Base-by-base conservation (phyloP, 768 basidiomycete species). In the Collybia sordida region DNA sequence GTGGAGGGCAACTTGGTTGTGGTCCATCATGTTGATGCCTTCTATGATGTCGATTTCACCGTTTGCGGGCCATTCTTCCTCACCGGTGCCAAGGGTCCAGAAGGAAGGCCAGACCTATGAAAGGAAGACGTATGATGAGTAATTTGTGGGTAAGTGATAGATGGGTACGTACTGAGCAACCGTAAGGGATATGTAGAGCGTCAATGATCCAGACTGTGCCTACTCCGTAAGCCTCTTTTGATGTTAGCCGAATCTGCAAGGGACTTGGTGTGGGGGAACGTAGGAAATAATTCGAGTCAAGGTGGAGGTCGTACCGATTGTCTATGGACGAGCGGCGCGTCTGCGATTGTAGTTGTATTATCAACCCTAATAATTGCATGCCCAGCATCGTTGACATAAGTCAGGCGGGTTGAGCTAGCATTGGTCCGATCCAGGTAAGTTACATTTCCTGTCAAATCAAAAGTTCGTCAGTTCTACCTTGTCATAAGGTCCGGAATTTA, bases 321-420 rank as follows among this genome's bases (percentile, higher is more conserved):
- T 36, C 89, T 71, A 52, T 81, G 75, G 17, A 70, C 61, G 14
- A 66, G 48, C 17, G 56, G 52, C 9, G 76, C 74, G 21, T 60
- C 55, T 1, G 73, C 58, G 2, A 88, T 77, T 47, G 73, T 70
- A 5, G 79, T 81, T 1, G 70, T 72, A 55, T 90, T 86, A 69
- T 90, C 90, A 2, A 92, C 90, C 56, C 76, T 80, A 42, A 93
- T 72, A 52, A 93, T 79, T 4, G 80, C 83, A 49, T 82, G 77
- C 5, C 83, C 80, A 2, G 73, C 73, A 36, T 57, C 55, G 53
- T 85, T 82, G 52, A 86, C 64, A 54, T 78, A 86, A 6, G 80
- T 78, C 6, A 90, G 72, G 1, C 66, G 61, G 51, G 67, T 61
- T 15, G 50, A 38, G 14, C 49, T 52, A 7, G 69, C 80, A 28